A percentile compares a stretch with the other conserved stretches of the same genome.
Evolutionary conservation across 805 yeast species (phyloP).

Genomic region (Cyberlindnera euphorbiae): DNA sequence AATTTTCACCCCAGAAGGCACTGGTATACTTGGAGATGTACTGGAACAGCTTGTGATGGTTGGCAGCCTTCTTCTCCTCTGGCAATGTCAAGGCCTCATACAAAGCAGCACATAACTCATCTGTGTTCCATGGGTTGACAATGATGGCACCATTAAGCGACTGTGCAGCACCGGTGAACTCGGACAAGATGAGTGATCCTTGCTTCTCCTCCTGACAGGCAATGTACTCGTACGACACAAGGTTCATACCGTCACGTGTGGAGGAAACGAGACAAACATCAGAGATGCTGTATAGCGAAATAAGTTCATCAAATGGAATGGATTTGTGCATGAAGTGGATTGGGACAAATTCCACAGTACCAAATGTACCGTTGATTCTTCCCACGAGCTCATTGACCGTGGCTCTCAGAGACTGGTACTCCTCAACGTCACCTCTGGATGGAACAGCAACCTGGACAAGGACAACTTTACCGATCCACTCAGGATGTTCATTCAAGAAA

Average conservation of each 20-base stretch:
- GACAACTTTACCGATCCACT: slow-evolving; percentile 96
- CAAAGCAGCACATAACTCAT: slow-evolving; percentile 82
- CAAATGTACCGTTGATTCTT: slow-evolving; percentile 91
- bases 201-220: slow-evolving; percentile 87
- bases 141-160: slow-evolving; percentile 89
- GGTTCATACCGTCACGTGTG: slow-evolving; percentile 98
- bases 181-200: slow-evolving; percentile 85
- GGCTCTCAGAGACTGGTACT: slow-evolving; percentile 88
- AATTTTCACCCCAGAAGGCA: slow-evolving; percentile 95
- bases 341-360: slow-evolving; percentile 96
- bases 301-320: slow-evolving; percentile 85
- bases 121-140: slow-evolving; percentile 98
- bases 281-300: slow-evolving; percentile 76
- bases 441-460: slow-evolving; percentile 97
- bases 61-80: slow-evolving; percentile 70
- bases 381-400: slow-evolving; percentile 96
- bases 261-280: slow-evolving; percentile 92
- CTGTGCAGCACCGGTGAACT: slow-evolving; percentile 99
- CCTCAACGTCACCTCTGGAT: slow-evolving; percentile 96
- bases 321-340: slow-evolving; percentile 95
- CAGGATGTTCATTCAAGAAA: slow-evolving; percentile 88
- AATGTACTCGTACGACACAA: slow-evolving; percentile 93
- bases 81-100: slow-evolving; percentile 83
- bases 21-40: slow-evolving; percentile 93
- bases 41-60: slow-evolving; percentile 77